These are phyloP conservation scores for Psidium friedrichsthalianum DNA, from an alignment of 345 rosid genomes.

Conservation along the genomic window DNA sequence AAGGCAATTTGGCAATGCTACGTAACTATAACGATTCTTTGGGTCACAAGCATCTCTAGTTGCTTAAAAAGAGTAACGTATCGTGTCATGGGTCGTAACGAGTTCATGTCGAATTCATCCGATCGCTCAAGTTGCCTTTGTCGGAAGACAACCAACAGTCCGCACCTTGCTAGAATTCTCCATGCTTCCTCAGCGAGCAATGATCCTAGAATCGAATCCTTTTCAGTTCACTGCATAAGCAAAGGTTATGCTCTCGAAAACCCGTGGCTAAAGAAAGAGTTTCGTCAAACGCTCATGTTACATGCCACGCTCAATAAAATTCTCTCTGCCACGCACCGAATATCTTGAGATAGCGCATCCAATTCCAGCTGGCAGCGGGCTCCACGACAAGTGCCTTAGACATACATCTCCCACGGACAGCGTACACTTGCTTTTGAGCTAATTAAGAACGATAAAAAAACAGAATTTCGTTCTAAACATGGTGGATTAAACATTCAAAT, in stretches of 20 bases:
- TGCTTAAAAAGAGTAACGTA: background rate
- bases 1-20: background rate
- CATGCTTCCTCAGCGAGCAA: no score
- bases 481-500: background rate
- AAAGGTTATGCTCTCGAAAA: background rate
- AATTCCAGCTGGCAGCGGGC: background rate
- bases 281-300: background rate
- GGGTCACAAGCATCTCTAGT: background rate
- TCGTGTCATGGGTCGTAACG: background rate
- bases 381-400: background rate
- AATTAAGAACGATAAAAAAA: background rate
- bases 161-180: no score
- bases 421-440: background rate
- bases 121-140: background rate
- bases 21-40: no score
- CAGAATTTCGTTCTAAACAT: background rate
- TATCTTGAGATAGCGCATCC: background rate
- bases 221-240: background rate
- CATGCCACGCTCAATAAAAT: background rate
- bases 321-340: background rate
- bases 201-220: background rate
- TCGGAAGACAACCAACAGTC: background rate
- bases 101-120: background rate
- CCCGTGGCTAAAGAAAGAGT: background rate
- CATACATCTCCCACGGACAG: background rate